Evolutionary conservation across 805 yeast species (phyloP), one percentile per base, ranked within the genome.

Genomic region (Lipomyces sp.): DNA sequence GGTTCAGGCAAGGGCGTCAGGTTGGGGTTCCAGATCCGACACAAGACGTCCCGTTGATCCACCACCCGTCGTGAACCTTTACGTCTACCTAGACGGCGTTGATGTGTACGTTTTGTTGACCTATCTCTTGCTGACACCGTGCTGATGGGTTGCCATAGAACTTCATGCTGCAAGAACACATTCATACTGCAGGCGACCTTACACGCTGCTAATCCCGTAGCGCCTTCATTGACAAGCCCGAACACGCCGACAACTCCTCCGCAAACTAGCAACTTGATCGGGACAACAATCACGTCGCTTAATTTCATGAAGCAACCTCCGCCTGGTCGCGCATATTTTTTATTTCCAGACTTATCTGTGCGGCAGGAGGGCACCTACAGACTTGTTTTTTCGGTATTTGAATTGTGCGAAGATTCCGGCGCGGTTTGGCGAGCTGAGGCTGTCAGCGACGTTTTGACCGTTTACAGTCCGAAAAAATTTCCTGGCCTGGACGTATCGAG

Each of bases 31-130:
- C 29, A 73, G 74, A 53, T 75, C 75, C 24, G 77, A 76, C 56
- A 75, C 78, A 3, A 55, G 78, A 11, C 72, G 79, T 18, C 77
- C 78, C n/a, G 77, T 76, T 18, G 79, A 76, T 64, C 79, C 79
- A 30, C 77, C 77, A 15, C 79, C 79, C 2, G 76, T 76, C 13
- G 71, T 76, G 53, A 59, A 71, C 62, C 63, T 76, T 37, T 24
- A 54, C n/a, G 65, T 69, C 37, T 53, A 13, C 39, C 61, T 53
- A 33, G 69, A 62, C 54, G 70, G 69, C 34, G 54, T 29, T 18
- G 69, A 67, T 37, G 69, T 67, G 71, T 67, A 42, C 18, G 70
- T 67, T 3, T 24, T 7, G n/a, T 11, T 11, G 4, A 10, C 18
- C 55, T 24, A 59, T 65, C 24, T 51, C 51, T 66, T 48, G 57